Evolutionary conservation across 768 basidiomycete genomes (phyloP), one percentile per base, ranked within the genome.

Genomic region (Rhizopogon roseolus): DNA sequence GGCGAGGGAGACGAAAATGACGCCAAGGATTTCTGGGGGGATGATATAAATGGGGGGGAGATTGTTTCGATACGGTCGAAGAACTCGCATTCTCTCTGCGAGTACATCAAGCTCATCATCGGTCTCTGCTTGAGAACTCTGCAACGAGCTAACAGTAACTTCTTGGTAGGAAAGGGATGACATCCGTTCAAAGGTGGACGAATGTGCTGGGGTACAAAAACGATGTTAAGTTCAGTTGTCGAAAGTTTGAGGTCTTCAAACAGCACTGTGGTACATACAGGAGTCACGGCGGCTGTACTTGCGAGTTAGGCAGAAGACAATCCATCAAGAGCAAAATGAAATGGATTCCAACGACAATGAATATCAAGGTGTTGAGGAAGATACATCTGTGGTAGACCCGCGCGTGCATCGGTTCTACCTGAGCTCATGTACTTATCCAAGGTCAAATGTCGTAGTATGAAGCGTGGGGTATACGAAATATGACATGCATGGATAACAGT

Each of bases 1-100:
- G 29, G 44, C 55, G 36, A 54, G 28, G 29, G 41, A 29, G 5
- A 54, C 32, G 19, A 56, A 53, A 25, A 53, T 37, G 5, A n/a
- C 16, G 3, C 29, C 40, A 28, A 57, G 48, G 16, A 57, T n/a
- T 41, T 57, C 56, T 38, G 45, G 54, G 10, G 56, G 54, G 7
- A 57, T 19, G 17, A 39, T 29, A n/a, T 36, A 55, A 5, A 57
- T 34, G 8, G 9, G 46, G 19, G 56, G 41, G 54, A 55, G 16
- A 19, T 4, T 14, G 34, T 57, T 57, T 11, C 55, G 54, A n/a
- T 37, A 7, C 9, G 6, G 37, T 25, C 42, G 53, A 50, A 55
- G 54, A 49, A 39, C 32, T 36, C 45, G 39, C 34, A 38, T 41
- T 19, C 40, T 41, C 5, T 43, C 27, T 27, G 49, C 40, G 22